Evolutionary conservation across 148 eudicot genomes (phyloP).

Genomic region (Dianthus caryophyllus): DNA sequence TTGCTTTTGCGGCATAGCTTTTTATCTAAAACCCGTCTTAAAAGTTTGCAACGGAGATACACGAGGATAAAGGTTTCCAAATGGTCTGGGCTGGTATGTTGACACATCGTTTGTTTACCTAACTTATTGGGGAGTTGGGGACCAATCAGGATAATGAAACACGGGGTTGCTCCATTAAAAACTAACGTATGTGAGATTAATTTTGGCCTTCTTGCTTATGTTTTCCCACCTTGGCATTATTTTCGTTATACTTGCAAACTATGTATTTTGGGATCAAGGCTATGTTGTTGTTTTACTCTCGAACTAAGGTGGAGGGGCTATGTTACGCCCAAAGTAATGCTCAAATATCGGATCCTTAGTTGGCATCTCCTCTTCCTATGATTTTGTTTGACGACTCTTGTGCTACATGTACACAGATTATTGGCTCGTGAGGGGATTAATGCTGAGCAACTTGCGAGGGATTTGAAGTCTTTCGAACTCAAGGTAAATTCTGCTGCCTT

Average conservation of each 20-base stretch:
- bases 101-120: neutral
- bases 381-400: constrained; percentile 5
- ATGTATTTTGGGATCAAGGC: too few relatives aligned
- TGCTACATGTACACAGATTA: constrained; percentile 43
- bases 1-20: neutral
- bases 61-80: neutral
- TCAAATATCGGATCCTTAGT: neutral
- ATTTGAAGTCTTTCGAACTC: constrained; percentile 82
- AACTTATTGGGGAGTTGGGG: neutral
- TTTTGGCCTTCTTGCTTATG: neutral
- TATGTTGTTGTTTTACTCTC: neutral
- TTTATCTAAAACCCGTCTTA: too few relatives aligned
- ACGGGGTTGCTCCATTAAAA: neutral
- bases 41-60: neutral
- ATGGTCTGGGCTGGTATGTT: neutral
- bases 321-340: neutral
- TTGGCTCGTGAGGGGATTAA: constrained; percentile 95
- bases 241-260: too few relatives aligned
- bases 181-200: neutral
- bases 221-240: neutral
- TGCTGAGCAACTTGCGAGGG: constrained; percentile 96
- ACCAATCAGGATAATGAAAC: neutral
- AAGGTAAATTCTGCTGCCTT: constrained; percentile 44
- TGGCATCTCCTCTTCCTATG: neutral
- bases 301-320: neutral